These are phyloP conservation scores for Tilletia indica DNA, from an alignment of 1,284 basidiomycete genomes.

Conservation along the genomic window DNA sequence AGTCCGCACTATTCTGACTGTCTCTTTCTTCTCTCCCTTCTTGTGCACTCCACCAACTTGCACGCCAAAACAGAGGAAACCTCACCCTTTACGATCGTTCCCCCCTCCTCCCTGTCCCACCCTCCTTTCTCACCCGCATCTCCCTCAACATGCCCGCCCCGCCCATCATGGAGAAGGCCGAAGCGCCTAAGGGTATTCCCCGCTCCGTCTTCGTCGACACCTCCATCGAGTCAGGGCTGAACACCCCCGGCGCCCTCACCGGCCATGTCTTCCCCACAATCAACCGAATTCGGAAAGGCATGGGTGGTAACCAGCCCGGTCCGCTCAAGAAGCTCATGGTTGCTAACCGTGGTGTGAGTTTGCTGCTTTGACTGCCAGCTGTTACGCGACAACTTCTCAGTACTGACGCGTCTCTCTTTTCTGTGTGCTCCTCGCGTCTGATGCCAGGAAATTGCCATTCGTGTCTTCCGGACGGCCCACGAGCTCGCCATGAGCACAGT, in stretches of 20 bases:
- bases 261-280: conserved; percentile 50
- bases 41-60: too few relatives aligned
- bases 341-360: conserved; percentile 52
- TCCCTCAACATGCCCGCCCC: conserved; percentile 4
- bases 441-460: conserved; percentile 93
- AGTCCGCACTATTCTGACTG: too few relatives aligned
- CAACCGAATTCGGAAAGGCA: conserved; percentile 44
- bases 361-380: not conserved
- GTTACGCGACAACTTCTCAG: not conserved
- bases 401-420: not conserved
- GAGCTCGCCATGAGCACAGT: conserved; percentile 99
- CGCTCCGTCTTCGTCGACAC: conserved; percentile 47
- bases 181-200: conserved; percentile 36
- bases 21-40: too few relatives aligned
- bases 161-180: conserved; percentile 28
- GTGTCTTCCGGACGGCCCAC: conserved; percentile 97
- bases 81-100: not conserved
- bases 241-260: conserved; percentile 45
- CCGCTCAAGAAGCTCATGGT: conserved; percentile 53
- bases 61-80: not conserved
- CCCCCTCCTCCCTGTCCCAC: not conserved
- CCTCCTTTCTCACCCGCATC: not conserved
- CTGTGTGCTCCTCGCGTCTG: not conserved
- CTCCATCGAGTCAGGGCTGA: conserved; percentile 42
- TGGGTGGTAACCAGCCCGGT: conserved; percentile 34